Evolutionary conservation across 1,284 basidiomycete species (phyloP).

Genomic region (Sporisorium reilianum): DNA sequence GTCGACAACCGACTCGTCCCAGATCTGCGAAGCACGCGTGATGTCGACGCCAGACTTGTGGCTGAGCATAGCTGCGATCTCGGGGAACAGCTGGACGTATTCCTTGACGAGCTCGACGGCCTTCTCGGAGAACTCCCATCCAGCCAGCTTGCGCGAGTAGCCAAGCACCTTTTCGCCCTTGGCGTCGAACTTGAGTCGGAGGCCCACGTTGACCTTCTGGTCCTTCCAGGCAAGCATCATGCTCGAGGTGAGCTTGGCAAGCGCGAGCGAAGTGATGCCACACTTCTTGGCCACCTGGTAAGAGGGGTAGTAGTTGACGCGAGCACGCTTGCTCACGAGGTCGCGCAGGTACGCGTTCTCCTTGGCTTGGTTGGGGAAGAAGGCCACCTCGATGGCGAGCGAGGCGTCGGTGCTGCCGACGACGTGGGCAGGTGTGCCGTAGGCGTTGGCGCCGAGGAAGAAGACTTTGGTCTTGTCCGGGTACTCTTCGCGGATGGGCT

Average conservation of each 20-base stretch:
- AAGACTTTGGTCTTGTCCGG: conserved; percentile 90
- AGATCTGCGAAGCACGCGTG: conserved; percentile 80
- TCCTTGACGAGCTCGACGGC: conserved; percentile 83
- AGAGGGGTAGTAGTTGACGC: conserved; percentile 54
- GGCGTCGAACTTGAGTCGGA: conserved; percentile 95
- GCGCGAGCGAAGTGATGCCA: conserved; percentile 65
- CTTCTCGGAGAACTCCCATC: conserved; percentile 95
- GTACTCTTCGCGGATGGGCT: conserved; percentile 87
- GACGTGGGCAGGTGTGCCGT: conserved; percentile 94
- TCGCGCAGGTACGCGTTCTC: conserved; percentile 58
- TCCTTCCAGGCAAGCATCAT: conserved; percentile 84
- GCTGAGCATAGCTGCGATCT: conserved; percentile 55
- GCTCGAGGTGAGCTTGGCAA: conserved; percentile 91
- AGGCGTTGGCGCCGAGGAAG: conserved; percentile 92
- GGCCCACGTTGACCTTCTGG: conserved; percentile 87
- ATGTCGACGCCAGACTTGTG: conserved; percentile 73
- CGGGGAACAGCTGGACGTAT: conserved; percentile 75
- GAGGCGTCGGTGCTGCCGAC: conserved; percentile 74
- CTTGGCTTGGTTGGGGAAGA: conserved; percentile 61
- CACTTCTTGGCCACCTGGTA: conserved; percentile 55
- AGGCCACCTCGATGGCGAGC: conserved; percentile 61
- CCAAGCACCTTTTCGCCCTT: conserved; percentile 96
- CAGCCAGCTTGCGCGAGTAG: conserved; percentile 86
- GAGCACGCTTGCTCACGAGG: conserved; percentile 54
- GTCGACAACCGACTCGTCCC: conserved; percentile 77